phyloP scores from a whole-genome alignment of 139 green algal genomes.

The Dunaliella sp. region DNA sequence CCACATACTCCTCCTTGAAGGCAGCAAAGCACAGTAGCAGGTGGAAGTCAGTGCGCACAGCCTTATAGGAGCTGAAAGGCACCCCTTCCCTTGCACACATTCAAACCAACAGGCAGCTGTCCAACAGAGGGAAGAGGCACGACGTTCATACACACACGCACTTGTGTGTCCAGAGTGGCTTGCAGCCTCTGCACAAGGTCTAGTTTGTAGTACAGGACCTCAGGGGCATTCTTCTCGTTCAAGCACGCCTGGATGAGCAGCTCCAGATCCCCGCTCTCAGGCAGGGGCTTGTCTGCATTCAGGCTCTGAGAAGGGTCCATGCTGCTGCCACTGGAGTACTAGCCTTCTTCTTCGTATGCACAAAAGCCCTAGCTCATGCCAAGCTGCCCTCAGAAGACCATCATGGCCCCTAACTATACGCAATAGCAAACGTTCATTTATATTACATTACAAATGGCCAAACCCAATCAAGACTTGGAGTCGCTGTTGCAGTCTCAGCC shows the following conservation, averaged over 20 bases:
- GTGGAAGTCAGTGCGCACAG: too few relatives aligned
- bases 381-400: neutral
- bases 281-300: too few relatives aligned
- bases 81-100: neutral
- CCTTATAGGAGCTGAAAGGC: neutral
- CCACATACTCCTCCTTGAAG: slow-evolving; percentile 12
- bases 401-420: neutral
- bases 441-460: neutral
- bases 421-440: neutral
- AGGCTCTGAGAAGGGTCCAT: too few relatives aligned
- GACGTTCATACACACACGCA: neutral
- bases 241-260: slow-evolving; percentile 13
- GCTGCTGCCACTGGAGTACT: neutral
- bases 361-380: neutral
- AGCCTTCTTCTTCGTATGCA: neutral
- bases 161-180: neutral
- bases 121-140: too few relatives aligned
- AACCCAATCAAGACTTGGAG: neutral
- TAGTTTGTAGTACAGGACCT: slow-evolving; percentile 12
- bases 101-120: neutral
- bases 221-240: slow-evolving; percentile 32
- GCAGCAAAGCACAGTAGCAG: neutral
- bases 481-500: neutral
- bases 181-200: slow-evolving; percentile 6
- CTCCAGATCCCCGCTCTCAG: neutral